Percentiles rank a stretch among this genome's conserved stretches.
phyloP scores from a whole-genome alignment of 2,329 filamentous ascomycete species.

The Arthrobotrys pseudoclavata region DNA sequence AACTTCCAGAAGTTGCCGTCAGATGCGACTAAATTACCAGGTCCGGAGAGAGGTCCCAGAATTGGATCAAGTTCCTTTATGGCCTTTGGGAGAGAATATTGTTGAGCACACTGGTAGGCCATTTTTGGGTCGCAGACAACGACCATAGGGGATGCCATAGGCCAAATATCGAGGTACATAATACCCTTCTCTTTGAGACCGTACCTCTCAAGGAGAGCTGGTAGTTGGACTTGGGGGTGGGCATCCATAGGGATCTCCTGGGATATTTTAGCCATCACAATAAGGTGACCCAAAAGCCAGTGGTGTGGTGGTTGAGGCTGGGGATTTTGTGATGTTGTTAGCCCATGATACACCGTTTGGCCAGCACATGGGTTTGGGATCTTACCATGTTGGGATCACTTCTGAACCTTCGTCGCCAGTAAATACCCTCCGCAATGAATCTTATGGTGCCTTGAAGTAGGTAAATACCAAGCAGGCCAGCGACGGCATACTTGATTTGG shows the following conservation, averaged over 20 bases:
- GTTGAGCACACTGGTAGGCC: constrained; percentile 66
- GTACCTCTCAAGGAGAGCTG: constrained; percentile 64
- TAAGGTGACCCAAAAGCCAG: constrained; percentile 65
- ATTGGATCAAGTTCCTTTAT: constrained; percentile 62
- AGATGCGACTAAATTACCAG: constrained; percentile 65
- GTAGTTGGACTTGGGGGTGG: constrained; percentile 62
- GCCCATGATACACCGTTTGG: background rate
- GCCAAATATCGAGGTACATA: constrained; percentile 67
- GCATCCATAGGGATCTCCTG: constrained; percentile 64
- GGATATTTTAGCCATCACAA: constrained; percentile 63
- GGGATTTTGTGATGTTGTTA: background rate
- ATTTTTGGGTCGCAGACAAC: constrained; percentile 66
- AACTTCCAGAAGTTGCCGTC: constrained; percentile 67
- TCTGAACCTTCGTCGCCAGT: constrained; percentile 35
- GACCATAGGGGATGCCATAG: constrained; percentile 65
- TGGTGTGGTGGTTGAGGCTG: constrained; percentile 66
- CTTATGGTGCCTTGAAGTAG: constrained; percentile 21
- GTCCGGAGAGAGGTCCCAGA: constrained; percentile 64
- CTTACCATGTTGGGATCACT: constrained; percentile 32
- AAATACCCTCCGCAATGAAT: constrained; percentile 21
- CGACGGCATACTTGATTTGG: constrained; percentile 41
- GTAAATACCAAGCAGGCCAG: constrained; percentile 28
- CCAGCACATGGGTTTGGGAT: background rate
- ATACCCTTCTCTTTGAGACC: constrained; percentile 64
- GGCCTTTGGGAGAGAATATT: constrained; percentile 65